These are phyloP conservation scores for Mycena alexandri DNA, from an alignment of 768 basidiomycete genomes.

Conservation along the genomic window DNA sequence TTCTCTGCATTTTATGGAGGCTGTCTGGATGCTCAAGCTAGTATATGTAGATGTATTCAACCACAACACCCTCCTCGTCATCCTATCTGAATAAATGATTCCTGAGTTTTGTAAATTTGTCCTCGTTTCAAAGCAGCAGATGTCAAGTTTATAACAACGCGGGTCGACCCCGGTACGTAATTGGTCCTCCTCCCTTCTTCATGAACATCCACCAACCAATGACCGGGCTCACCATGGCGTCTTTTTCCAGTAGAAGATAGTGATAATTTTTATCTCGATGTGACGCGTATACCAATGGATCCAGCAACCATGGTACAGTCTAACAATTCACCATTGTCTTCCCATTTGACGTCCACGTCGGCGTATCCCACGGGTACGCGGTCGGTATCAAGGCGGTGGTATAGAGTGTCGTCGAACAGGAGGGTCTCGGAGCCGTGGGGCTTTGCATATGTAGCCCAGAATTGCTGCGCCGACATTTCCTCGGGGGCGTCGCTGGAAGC, in stretches of 20 bases:
- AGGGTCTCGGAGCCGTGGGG: not conserved
- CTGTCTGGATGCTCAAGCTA: too few relatives aligned
- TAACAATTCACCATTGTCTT: conserved; percentile 5
- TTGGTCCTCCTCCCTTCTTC: too few relatives aligned
- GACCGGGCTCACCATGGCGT: conserved; percentile 10
- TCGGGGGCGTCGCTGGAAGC: not conserved
- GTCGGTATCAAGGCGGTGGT: not conserved
- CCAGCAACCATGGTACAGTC: conserved; percentile 18
- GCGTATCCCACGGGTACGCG: conserved; percentile 1
- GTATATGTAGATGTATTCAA: too few relatives aligned
- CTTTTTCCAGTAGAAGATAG: not conserved
- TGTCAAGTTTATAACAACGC: too few relatives aligned
- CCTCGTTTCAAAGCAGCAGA: too few relatives aligned
- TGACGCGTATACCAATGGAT: conserved; percentile 1
- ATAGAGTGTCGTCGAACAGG: conserved; percentile 6
- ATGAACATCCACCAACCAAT: conserved; percentile 18
- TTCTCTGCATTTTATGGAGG: too few relatives aligned
- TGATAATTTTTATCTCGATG: not conserved
- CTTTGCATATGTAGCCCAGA: conserved; percentile 7
- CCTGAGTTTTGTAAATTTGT: too few relatives aligned
- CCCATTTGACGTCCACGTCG: conserved; percentile 18
- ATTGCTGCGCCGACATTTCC: not conserved
- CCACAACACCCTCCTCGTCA: too few relatives aligned
- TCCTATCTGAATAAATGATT: too few relatives aligned
- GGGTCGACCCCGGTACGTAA: too few relatives aligned